A percentile compares a stretch with the other conserved stretches of the same genome.
phyloP scores from a whole-genome alignment of 169 alveolate species.

The Eimeria brunetti region DNA sequence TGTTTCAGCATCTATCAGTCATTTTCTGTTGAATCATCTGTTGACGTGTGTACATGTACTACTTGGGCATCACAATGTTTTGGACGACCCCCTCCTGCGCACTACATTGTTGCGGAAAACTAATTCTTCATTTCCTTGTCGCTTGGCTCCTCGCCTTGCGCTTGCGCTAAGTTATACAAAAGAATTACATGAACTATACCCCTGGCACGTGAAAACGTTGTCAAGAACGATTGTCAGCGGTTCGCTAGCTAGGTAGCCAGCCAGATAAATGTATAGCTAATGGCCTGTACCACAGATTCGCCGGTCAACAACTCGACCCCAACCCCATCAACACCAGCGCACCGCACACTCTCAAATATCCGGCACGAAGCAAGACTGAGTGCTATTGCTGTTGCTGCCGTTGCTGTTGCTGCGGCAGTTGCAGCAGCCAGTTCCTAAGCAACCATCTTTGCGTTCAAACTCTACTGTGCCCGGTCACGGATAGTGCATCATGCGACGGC shows the following conservation, averaged over 20 bases:
- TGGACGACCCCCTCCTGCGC: neutral
- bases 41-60: neutral
- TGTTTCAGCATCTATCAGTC: neutral
- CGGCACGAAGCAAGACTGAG: neutral
- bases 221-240: neutral
- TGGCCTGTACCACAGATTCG: neutral
- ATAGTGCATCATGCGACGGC: neutral
- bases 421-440: neutral
- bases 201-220: neutral
- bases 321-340: neutral
- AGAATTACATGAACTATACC: neutral
- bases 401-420: neutral
- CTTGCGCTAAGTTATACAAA: neutral
- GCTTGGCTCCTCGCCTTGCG: neutral
- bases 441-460: neutral
- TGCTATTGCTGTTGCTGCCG: neutral
- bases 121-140: neutral
- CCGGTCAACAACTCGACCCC: too few species aligned
- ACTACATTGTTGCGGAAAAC: neutral
- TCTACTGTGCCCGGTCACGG: neutral
- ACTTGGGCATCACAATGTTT: neutral
- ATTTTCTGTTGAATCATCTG: neutral
- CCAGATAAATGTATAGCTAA: neutral
- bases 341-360: neutral
- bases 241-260: neutral